These are phyloP conservation scores for Carpinus viminea DNA, from an alignment of 306 rosid genomes.

Conservation along the genomic window DNA sequence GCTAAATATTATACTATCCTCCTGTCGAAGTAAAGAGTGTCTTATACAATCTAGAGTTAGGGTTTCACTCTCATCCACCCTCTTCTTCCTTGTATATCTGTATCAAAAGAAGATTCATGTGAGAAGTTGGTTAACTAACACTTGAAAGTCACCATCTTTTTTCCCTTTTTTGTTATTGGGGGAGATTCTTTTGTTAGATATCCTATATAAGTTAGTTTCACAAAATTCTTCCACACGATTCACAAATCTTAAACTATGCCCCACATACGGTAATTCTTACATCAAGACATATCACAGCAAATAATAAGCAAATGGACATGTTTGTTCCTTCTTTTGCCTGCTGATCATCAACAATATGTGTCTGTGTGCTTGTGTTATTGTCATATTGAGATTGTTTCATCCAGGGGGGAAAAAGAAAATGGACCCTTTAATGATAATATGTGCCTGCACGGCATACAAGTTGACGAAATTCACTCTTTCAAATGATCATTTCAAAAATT, in stretches of 20 bases:
- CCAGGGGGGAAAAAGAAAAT: neutral
- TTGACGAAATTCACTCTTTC: no score
- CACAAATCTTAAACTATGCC: neutral
- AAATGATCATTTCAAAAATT: no score
- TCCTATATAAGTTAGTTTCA: neutral
- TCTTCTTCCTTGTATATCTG: conserved; percentile 39
- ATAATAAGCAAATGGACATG: neutral
- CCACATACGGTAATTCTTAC: neutral
- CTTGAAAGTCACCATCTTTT: neutral
- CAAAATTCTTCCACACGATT: neutral
- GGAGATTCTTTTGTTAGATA: neutral
- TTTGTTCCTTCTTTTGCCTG: neutral
- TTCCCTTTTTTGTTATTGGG: neutral
- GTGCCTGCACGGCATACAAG: no score
- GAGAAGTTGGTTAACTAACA: conserved; percentile 9
- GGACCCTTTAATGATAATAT: neutral
- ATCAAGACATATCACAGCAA: neutral
- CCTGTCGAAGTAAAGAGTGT: conserved; percentile 53
- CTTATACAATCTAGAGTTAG: conserved; percentile 57
- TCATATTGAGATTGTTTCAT: neutral
- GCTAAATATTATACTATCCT: conserved; percentile 65
- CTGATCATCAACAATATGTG: neutral
- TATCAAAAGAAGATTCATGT: conserved; percentile 21
- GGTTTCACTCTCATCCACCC: conserved; percentile 57
- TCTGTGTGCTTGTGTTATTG: neutral